Base-by-base conservation (phyloP, 805 yeast genomes). In the Candida koratica region DNA sequence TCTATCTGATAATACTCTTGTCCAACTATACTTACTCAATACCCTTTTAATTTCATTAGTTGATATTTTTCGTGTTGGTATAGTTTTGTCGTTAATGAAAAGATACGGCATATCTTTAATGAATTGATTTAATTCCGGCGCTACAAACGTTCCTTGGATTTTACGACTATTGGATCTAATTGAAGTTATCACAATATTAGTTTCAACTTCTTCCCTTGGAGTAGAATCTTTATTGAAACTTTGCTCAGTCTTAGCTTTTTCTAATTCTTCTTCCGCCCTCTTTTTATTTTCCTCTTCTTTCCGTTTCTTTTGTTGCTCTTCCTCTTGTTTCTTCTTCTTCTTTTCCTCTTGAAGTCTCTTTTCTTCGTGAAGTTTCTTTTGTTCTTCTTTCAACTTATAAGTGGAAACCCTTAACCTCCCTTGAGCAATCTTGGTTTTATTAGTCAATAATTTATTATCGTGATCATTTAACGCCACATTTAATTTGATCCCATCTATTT, bases 11-110 rank as follows among this genome's bases (percentile, higher is more conserved):
- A 82, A 52, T 2, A 86, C 75, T 37, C 84, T 65, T 0, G 78
- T 73, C 79, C 87, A 82, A 37, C 73, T 75, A 50, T 81, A 81
- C 32, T 69, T 72, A 26, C 69, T 69, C 20, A 86, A 60, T 19
- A 69, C 65, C 17, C 72, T 67, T 47, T 83, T 79, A 36, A 87
- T 61, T 49, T 81, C 86, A 36, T 67, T 68, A 2, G 77, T 62
- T 11, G 69, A 61, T 1, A 79, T 66, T 35, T 66, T 61, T 35
- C 63, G 58, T 0, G 76, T 64, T 2, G 78, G 67, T 11, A 74
- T 68, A 39, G 67, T 71, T 39, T 65, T 67, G 44, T 73, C 74
- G 12, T 69, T 64, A 29, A 84, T 72, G 42, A 72, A 66, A 17
- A 84, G 57, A 38, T 67, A 79, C 0, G 89, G 81, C 19, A 84